These are phyloP conservation scores for Eleusine coracana DNA, from an alignment of 176 grass and related monocot genomes.

Conservation along the genomic window DNA sequence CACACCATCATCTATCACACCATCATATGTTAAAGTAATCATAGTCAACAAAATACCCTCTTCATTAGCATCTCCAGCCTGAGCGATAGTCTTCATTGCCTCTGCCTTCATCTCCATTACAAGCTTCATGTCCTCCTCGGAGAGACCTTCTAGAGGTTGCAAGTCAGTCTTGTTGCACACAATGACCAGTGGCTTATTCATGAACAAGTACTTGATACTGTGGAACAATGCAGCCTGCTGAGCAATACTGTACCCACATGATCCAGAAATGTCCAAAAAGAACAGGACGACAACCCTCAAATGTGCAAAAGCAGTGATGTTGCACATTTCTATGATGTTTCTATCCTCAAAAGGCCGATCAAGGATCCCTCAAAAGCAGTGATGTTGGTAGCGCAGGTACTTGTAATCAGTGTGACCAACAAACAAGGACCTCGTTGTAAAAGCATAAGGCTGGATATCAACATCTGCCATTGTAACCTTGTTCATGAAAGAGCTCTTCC, in stretches of 20 bases:
- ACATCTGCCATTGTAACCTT: constrained; percentile 75
- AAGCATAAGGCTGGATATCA: constrained; percentile 64
- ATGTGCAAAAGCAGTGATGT: constrained; percentile 45
- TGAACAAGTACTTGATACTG: constrained; percentile 75
- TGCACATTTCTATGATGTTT: constrained; percentile 56
- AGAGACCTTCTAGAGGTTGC: constrained; percentile 59
- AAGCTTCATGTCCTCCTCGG: constrained; percentile 64
- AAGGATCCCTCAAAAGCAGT: too few relatives aligned
- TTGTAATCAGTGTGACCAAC: constrained; percentile 80
- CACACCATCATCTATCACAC: constrained; percentile 72
- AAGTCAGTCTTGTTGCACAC: constrained; percentile 79
- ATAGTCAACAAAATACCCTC: constrained; percentile 61
- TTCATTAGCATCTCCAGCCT: constrained; percentile 49
- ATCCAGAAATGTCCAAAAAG: constrained; percentile 69
- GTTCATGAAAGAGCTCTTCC: constrained; percentile 66
- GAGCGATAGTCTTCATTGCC: constrained; percentile 50
- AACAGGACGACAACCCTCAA: constrained; percentile 42
- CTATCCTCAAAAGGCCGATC: constrained; percentile 62
- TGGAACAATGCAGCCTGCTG: constrained; percentile 70
- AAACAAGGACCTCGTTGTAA: constrained; percentile 49
- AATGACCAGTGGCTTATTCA: constrained; percentile 70
- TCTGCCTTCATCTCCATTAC: constrained; percentile 59
- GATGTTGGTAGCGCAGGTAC: constrained; percentile 62
- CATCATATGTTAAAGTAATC: constrained; percentile 73
- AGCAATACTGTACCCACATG: constrained; percentile 71